Evolutionary conservation across 306 rosid species (phyloP).

Genomic region (Dryas alaskensis): DNA sequence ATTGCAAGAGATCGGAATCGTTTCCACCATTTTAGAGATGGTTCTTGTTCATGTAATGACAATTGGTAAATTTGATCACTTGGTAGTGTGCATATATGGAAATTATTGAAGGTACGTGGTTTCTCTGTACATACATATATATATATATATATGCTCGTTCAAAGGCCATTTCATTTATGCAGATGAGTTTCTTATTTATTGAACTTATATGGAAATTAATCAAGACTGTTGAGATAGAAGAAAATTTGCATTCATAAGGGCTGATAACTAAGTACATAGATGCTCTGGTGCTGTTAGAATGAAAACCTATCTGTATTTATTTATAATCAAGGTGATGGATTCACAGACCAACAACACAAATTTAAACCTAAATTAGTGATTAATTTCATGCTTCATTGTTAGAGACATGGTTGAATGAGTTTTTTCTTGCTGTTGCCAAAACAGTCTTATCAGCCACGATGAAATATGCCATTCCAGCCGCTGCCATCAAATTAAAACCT

Average conservation of each 20-base stretch:
- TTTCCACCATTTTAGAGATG: constrained; percentile 81
- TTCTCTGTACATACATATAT: no score
- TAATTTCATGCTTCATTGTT: constrained; percentile 35
- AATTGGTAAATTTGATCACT: constrained; percentile 44
- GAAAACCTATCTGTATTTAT: constrained; percentile 28
- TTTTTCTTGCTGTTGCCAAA: constrained; percentile 87
- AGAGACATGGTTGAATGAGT: constrained; percentile 65
- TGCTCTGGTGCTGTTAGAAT: constrained; percentile 11
- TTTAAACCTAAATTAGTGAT: constrained; percentile 9
- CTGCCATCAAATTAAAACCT: constrained; percentile 37
- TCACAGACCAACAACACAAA: constrained; percentile 16
- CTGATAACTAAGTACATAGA: constrained; percentile 6
- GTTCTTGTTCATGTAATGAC: constrained; percentile 72
- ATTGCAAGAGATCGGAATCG: constrained; percentile 85
- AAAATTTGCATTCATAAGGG: constrained; percentile 10
- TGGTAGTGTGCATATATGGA: background rate
- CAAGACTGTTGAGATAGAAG: background rate
- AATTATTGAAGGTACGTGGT: background rate
- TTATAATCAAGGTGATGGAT: constrained; percentile 16
- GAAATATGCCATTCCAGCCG: constrained; percentile 98
- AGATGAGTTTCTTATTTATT: background rate
- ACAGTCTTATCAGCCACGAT: constrained; percentile 97
- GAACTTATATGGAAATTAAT: background rate
- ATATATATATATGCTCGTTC: background rate
- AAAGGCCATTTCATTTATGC: background rate